These are phyloP conservation scores for Tolypocladium ovalisporum DNA, from an alignment of 2,329 filamentous ascomycete genomes.

Conservation along the genomic window DNA sequence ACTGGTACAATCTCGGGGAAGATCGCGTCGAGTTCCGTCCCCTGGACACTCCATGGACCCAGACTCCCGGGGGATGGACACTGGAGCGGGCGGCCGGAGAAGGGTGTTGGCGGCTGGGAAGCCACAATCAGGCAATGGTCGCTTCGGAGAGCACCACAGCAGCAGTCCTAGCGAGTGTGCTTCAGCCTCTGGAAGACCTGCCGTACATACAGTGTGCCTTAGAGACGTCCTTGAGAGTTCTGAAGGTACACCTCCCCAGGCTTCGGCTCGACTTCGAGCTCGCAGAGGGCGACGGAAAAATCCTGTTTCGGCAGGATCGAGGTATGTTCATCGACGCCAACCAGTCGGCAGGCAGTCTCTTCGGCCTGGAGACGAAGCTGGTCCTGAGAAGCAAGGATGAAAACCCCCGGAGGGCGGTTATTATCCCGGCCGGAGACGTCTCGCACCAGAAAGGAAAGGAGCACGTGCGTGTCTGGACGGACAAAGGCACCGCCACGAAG, in stretches of 20 bases:
- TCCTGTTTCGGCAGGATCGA: constrained; percentile 35
- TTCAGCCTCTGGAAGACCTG: no score
- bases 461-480: constrained; percentile 27
- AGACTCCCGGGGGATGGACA: no score
- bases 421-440: constrained; percentile 24
- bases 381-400: constrained; percentile 22
- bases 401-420: constrained; percentile 9
- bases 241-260: constrained; percentile 25
- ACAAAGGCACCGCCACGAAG: constrained; percentile 13
- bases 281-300: constrained; percentile 6
- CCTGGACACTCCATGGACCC: no score
- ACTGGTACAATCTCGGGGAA: no score
- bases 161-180: no score
- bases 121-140: no score
- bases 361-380: constrained; percentile 35
- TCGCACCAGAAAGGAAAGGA: background rate
- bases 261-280: constrained; percentile 36
- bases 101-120: no score
- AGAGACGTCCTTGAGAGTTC: no score
- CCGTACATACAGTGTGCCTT: no score
- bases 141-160: no score
- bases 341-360: constrained; percentile 27
- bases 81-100: no score
- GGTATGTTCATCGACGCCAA: constrained; percentile 34
- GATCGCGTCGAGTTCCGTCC: no score